These are phyloP conservation scores for Ceriops tagal DNA, from an alignment of 345 rosid species.

Conservation along the genomic window DNA sequence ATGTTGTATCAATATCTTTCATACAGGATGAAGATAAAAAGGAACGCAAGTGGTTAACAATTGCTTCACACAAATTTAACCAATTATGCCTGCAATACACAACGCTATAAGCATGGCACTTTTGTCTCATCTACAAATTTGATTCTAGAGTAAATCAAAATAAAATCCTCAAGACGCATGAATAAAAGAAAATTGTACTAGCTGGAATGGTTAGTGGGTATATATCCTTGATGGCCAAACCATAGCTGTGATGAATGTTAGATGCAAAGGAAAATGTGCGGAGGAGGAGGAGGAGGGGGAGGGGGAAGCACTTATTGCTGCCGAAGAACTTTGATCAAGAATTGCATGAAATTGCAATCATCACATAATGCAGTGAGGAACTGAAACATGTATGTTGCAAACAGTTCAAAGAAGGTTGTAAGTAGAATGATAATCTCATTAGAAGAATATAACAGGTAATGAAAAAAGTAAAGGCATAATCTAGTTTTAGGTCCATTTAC, in stretches of 20 bases:
- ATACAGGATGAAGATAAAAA: not conserved
- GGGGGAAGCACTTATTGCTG: not conserved
- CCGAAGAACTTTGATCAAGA: too few species aligned
- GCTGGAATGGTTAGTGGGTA: too few species aligned
- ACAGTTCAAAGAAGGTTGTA: too few species aligned
- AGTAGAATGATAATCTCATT: too few species aligned
- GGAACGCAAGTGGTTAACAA: not conserved
- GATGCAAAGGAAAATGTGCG: too few species aligned
- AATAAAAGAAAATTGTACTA: too few species aligned
- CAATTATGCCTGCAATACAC: not conserved
- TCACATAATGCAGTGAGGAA: too few species aligned
- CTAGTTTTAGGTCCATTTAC: constrained; percentile 38
- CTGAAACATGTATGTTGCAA: too few species aligned
- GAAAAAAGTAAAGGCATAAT: not conserved
- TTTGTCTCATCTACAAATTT: not conserved
- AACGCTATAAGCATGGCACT: not conserved
- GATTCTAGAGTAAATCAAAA: not conserved
- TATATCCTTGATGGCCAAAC: too few species aligned
- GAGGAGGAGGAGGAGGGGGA: not conserved
- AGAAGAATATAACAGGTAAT: not conserved
- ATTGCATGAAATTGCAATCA: too few species aligned
- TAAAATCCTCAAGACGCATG: not conserved
- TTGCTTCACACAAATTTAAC: not conserved
- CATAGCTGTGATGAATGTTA: too few species aligned
- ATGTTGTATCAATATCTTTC: too few species aligned